These are phyloP conservation scores for Penicillium olsonii DNA, from an alignment of 2,329 filamentous ascomycete genomes.

Conservation along the genomic window DNA sequence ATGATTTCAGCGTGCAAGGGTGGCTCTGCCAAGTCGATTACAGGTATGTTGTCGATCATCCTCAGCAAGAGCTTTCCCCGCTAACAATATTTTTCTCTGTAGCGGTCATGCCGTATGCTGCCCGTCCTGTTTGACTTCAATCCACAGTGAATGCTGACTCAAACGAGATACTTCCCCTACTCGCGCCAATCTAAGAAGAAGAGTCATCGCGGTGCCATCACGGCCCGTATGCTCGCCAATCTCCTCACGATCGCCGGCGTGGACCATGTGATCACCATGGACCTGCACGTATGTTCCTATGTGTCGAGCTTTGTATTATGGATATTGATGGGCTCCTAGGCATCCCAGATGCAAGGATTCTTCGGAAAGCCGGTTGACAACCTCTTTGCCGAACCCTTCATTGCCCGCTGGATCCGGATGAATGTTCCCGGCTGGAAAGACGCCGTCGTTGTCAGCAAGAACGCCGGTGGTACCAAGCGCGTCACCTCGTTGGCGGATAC, in stretches of 20 bases:
- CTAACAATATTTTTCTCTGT: conserved; percentile 1
- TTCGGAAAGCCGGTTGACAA: conserved; percentile 98
- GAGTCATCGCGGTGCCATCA: conserved; percentile 92
- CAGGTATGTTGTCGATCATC: conserved; percentile 62
- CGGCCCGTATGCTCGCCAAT: conserved; percentile 95
- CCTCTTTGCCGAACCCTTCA: conserved; percentile 89
- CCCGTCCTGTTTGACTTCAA: conserved; percentile 29
- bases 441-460: conserved; percentile 96
- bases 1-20: conserved; percentile 99
- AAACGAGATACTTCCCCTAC: conserved; percentile 84
- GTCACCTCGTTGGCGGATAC: conserved; percentile 95
- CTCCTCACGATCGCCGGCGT: conserved; percentile 90
- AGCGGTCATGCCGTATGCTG: conserved; percentile 52
- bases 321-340: conserved; percentile 42
- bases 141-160: conserved; percentile 39
- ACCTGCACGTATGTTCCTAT: conserved; percentile 69
- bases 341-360: conserved; percentile 99
- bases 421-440: conserved; percentile 85
- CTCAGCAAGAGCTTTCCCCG: conserved; percentile 17
- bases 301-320: neutral
- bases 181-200: conserved; percentile 99
- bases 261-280: conserved; percentile 95
- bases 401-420: conserved; percentile 90
- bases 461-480: conserved; percentile 93
- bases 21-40: conserved; percentile 94